phyloP scores from a whole-genome alignment of 371 early-diverging fungal genomes.

The Mucor sp. region DNA sequence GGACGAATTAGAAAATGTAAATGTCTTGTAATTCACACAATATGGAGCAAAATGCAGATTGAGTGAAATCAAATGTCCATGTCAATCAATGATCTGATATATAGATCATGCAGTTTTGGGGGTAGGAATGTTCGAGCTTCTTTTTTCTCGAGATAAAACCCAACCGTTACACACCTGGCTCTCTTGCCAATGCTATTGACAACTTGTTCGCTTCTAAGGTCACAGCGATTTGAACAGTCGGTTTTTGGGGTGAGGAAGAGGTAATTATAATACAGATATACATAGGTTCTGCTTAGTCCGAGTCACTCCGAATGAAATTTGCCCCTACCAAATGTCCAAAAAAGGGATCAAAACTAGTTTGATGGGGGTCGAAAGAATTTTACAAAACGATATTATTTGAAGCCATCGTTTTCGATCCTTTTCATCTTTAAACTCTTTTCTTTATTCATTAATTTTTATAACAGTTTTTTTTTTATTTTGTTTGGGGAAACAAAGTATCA shows the following conservation, averaged over 20 bases:
- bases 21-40: background rate
- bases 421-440: slow-evolving; percentile 12
- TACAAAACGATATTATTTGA: slow-evolving; percentile 5
- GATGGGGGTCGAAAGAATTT: slow-evolving; percentile 23
- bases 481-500: slow-evolving; percentile 23
- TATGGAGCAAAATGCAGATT: background rate
- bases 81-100: background rate
- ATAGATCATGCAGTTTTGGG: slow-evolving; percentile 17
- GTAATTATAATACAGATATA: slow-evolving; percentile 26
- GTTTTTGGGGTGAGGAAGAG: slow-evolving; percentile 24
- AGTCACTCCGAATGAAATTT: slow-evolving; percentile 30
- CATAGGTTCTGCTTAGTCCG: slow-evolving; percentile 11
- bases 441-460: slow-evolving; percentile 8
- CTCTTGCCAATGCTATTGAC: slow-evolving; percentile 9
- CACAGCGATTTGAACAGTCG: background rate
- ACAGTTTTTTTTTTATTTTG: slow-evolving; percentile 8
- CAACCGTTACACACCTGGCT: background rate
- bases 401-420: background rate
- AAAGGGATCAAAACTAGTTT: slow-evolving; percentile 19
- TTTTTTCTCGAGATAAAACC: background rate
- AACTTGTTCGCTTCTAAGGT: slow-evolving; percentile 4
- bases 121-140: background rate
- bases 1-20: background rate
- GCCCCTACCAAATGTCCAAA: slow-evolving; percentile 35
- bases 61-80: background rate